Evolutionary conservation across 1,139 yeast genomes (phyloP), one percentile per base, ranked within the genome.

Genomic region (Saccharomycopsis hybrid): DNA sequence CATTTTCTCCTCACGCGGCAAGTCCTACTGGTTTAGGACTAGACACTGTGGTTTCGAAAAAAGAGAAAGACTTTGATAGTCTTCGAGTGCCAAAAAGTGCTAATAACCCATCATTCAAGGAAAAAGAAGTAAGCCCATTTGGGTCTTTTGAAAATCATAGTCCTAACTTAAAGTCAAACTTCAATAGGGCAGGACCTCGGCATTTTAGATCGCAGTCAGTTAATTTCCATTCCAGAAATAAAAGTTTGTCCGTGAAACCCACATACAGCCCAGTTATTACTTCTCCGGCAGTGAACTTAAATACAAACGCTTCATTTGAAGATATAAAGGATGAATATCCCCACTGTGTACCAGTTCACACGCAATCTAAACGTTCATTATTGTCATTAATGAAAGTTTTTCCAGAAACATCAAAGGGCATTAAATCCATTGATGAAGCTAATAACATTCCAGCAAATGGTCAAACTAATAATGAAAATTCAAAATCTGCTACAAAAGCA

Each of bases 181-280:
- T n/a, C n/a, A n/a, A n/a, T n/a, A n/a, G n/a, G n/a, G n/a, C n/a
- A n/a, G 35, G 25, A 18, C 5, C 24, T n/a, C 35, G 37, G 7
- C 51, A 48, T 37, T 33, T 11, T 8, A 44, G 55, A 25, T 51
- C 54, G 29, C 43, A 53, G 31, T 53, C 55, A 11, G 48, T 53
- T 4, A 53, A 51, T 41, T 53, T 53, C 47, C 55, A 53, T 47
- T 48, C 54, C 25, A 45, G 55, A 43, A 51, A 52, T 33, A 50
- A 44, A 44, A 43, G 49, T 41, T 41, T 53, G 29, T 45, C 55
- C 4, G 48, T 46, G 5, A 52, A 50, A 36, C 49, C 47, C 24
- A n/a, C 36, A 18, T 27, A 29, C 8, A 45, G 39, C 31, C 48
- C 42, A 18, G 9, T 9, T n/a, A 9, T 31, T 11, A 41, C 36